Base-by-base conservation (phyloP, 2,329 filamentous ascomycete genomes). In the Sclerotinia spermophila region DNA sequence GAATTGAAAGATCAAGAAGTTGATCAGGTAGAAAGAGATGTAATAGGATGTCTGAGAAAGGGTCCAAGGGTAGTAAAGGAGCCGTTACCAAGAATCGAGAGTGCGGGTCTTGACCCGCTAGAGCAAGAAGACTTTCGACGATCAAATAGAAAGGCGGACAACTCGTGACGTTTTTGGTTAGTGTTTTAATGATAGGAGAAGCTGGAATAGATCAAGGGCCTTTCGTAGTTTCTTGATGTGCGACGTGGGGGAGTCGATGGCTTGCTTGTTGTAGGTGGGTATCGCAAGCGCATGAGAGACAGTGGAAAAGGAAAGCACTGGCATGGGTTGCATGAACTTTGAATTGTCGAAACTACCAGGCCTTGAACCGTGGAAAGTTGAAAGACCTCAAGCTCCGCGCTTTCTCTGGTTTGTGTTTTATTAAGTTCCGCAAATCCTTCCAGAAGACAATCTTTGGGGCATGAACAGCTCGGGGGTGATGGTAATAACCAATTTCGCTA, bases 71-170 rank as follows among this genome's bases (percentile, higher is more conserved):
- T 68, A 58, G 69, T 68, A 69, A 60, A 60, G 69, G 59, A 64
- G 68, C 72, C 60, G 69, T 71, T 71, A 75, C 76, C 76, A 77
- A 72, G 62, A 73, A 77, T 74, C 73, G 69, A 76, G 74, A 76
- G 75, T 68, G 76, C 74, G 77, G 76, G 76, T 77, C 75, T 70
- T 68, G 72, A 73, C 68, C 68, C 68, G 68, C 68, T 69, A 55
- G 35, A 69, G 68, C 59, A 69, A 38, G 68, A 65, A 65, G 68
- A 40, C 55, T 35, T 69, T 69, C 27, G 68, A 56, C 48, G 68
- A 69, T 69, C 68, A 69, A 65, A 61, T 40, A 56, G 48, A 65
- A 51, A 17, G 48, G 35, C 38, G 40, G 68, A 58, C 67, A 45
- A 65, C 68, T 69, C 48, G 68, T 69, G 68, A 66, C 68, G 35